Percentiles rank a stretch among this genome's conserved stretches.
Evolutionary conservation across 2,329 filamentous ascomycete species (phyloP).

Genomic region (Fusarium devonianum): DNA sequence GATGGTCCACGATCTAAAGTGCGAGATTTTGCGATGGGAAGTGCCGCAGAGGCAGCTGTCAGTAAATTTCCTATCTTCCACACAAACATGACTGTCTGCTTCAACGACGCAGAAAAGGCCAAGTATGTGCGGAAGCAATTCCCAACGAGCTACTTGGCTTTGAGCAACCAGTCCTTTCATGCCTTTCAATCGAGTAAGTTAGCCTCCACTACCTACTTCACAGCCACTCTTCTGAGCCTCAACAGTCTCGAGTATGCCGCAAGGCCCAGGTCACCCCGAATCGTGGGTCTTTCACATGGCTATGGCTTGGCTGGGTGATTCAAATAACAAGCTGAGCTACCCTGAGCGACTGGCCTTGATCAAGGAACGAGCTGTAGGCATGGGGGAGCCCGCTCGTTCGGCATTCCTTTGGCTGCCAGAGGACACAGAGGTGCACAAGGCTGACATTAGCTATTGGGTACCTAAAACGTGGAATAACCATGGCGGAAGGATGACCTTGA

Average conservation of each 20-base stretch:
- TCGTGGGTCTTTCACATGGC: constrained; percentile 39
- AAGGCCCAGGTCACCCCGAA: constrained; percentile 31
- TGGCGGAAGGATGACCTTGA: constrained; percentile 27
- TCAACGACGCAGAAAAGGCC: constrained; percentile 33
- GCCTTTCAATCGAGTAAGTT: constrained; percentile 35
- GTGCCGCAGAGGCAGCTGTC: constrained; percentile 23
- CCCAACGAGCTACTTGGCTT: constrained; percentile 33
- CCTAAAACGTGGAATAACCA: constrained; percentile 32
- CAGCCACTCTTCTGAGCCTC: not conserved
- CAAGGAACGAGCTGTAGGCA: constrained; percentile 28
- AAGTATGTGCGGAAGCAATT: constrained; percentile 23
- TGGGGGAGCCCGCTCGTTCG: constrained; percentile 31
- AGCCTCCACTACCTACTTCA: no score
- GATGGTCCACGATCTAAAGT: constrained; percentile 32
- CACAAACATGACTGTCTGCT: constrained; percentile 38
- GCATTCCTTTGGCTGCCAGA: constrained; percentile 35
- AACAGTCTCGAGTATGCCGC: constrained; percentile 35
- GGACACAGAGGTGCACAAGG: constrained; percentile 34
- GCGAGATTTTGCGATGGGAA: constrained; percentile 32
- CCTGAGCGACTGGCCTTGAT: constrained; percentile 31
- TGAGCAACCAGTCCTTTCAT: constrained; percentile 34
- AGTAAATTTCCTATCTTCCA: constrained; percentile 38
- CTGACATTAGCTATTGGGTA: constrained; percentile 37
- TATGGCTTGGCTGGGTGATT: constrained; percentile 34
- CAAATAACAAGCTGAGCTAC: constrained; percentile 24